Evolutionary conservation across 306 rosid species (phyloP).

Genomic region (Trifolium subterraneum): DNA sequence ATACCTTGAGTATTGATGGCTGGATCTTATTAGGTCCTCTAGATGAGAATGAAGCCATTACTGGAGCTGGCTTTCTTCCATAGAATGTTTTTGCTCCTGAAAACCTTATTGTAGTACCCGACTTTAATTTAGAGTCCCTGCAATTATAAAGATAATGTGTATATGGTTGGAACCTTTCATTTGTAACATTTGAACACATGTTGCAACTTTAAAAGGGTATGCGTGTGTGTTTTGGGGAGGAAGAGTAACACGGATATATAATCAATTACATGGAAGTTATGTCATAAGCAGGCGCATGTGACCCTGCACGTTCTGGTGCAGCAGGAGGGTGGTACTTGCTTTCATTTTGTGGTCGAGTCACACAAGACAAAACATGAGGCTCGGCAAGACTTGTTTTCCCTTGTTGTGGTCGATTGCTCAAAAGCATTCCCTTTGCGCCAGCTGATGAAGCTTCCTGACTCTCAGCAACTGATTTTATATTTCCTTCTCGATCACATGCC

Average conservation of each 20-base stretch:
- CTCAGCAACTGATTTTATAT: constrained; percentile 50
- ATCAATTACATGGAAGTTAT: constrained; percentile 30
- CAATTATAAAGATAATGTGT: constrained; percentile 6
- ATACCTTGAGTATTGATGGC: constrained; percentile 47
- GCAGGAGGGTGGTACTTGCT: neutral
- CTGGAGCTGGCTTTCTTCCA: constrained; percentile 47
- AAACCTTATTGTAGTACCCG: constrained; percentile 23
- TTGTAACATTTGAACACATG: neutral
- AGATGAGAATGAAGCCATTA: constrained; percentile 47
- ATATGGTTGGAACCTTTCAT: neutral
- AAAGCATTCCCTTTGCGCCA: constrained; percentile 67
- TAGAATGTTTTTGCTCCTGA: constrained; percentile 27
- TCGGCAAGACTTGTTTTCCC: constrained; percentile 53
- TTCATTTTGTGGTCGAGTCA: neutral
- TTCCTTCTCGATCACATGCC: constrained; percentile 50
- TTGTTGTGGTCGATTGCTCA: constrained; percentile 36
- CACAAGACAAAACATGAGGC: constrained; percentile 55
- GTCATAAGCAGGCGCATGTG: neutral
- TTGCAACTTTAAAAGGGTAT: neutral
- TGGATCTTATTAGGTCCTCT: constrained; percentile 46
- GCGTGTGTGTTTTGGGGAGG: neutral
- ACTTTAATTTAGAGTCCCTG: constrained; percentile 26
- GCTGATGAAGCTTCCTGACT: constrained; percentile 48
- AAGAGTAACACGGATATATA: neutral
- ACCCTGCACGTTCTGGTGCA: neutral